phyloP scores from a whole-genome alignment of 73 alveolate species.

The Tetrahymena thermophila region DNA sequence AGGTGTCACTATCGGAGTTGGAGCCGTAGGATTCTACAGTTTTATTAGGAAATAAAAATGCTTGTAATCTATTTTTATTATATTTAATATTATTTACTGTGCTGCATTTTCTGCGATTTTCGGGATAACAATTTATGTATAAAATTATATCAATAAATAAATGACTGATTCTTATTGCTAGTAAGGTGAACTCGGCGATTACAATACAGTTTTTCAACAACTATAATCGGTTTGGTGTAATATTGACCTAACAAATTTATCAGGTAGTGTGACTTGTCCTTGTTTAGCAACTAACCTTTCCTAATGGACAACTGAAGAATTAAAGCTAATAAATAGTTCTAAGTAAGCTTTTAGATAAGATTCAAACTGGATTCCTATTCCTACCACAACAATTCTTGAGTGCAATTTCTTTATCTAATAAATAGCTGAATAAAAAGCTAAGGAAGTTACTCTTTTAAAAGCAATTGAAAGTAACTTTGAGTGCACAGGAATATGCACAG shows the following conservation, averaged over 20 bases:
- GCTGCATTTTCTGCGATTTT: not conserved
- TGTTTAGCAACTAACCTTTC: not conserved
- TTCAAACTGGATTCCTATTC: not conserved
- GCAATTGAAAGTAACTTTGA: not conserved
- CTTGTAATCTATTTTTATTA: not conserved
- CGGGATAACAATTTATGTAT: not conserved
- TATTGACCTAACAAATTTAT: not conserved
- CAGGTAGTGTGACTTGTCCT: not conserved
- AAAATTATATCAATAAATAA: not conserved
- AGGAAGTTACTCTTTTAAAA: not conserved
- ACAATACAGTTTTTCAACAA: not conserved
- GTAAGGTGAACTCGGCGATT: not conserved
- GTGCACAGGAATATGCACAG: not conserved
- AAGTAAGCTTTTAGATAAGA: not conserved
- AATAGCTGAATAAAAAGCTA: not conserved
- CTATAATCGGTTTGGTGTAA: not conserved
- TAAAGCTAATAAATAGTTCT: not conserved
- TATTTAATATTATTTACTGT: not conserved
- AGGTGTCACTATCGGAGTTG: not conserved
- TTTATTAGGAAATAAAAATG: not conserved
- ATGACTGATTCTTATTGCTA: not conserved
- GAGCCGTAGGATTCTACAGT: not conserved
- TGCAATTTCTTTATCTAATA: not conserved
- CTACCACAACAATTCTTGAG: not conserved
- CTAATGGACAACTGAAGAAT: not conserved